Evolutionary conservation across 768 basidiomycete species (phyloP), one percentile per base, ranked within the genome.

Genomic region (Collybiopsis luxurians): DNA sequence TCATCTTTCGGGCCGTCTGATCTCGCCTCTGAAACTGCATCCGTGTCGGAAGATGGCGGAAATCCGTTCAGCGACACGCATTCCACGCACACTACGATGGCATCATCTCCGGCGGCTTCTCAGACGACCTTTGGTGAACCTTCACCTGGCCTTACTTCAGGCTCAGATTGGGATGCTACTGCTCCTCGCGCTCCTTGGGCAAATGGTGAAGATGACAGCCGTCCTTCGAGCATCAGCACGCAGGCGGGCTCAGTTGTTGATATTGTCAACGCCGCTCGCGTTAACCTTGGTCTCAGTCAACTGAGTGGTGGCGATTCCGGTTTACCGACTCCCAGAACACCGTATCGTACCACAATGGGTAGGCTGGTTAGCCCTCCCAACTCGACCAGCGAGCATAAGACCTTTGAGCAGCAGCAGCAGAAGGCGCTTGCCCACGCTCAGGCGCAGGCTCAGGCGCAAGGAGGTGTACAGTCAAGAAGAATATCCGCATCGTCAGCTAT

Each of bases 1-100:
- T 80, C 79, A 11, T 87, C 88, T 4, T 91, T 90, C 67, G 87
- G 85, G 17, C 89, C 89, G 1, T 74, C 77, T 34, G 90, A 90
- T 64, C 67, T 87, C 24, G 68, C 82, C 15, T 74, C 69, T 7
- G 87, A 89, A 67, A 70, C 61, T 3, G 70, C 70, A 71, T 39
- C 43, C 9, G 23, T 39, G 1, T 66, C 71, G n/a, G 85, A 89
- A 55, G 77, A 84, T 58, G 69, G 75, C 19, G 74, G 71, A n/a
- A 80, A 91, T 73, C 90, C 90, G 4, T 91, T 90, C 67, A 76
- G 79, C 24, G 89, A 92, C 62, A 74, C 76, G 50, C 81, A 83
- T 50, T 79, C 83, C 6, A 71, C 67, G 9, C 63, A 65, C 42
- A 71, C 71, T 30, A 66, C 66, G 48, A 70, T 73, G 60, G 66